phyloP scores from a whole-genome alignment of 2,329 filamentous ascomycete species.

The Alternaria incomplexa region DNA sequence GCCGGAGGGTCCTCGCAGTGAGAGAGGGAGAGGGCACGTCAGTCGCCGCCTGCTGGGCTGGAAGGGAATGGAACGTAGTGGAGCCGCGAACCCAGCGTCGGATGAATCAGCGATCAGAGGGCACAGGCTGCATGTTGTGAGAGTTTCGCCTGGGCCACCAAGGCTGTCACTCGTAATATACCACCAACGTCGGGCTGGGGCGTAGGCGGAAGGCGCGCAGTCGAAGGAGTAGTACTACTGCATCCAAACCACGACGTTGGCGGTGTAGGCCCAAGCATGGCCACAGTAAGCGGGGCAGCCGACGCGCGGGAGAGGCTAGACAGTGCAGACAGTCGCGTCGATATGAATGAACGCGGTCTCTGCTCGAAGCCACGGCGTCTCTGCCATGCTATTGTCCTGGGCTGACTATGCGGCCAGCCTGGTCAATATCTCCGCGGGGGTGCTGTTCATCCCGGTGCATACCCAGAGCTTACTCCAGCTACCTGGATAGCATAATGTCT shows the following conservation, averaged over 20 bases:
- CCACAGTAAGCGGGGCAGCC: constrained; percentile 13
- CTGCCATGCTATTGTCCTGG: neutral
- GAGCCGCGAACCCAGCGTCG: constrained; percentile 25
- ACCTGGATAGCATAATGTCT: constrained; percentile 13
- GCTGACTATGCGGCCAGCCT: neutral
- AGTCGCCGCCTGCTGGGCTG: constrained; percentile 15
- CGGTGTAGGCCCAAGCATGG: constrained; percentile 19
- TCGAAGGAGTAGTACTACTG: constrained; percentile 16
- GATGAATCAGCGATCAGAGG: constrained; percentile 28
- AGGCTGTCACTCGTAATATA: constrained; percentile 24
- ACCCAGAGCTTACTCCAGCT: constrained; percentile 8
- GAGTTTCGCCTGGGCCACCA: constrained; percentile 14
- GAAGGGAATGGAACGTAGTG: constrained; percentile 40
- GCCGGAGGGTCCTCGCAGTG: constrained; percentile 5
- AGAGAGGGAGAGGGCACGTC: constrained; percentile 1
- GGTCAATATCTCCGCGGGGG: neutral
- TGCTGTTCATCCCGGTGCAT: neutral
- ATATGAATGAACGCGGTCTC: neutral
- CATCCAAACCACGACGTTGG: constrained; percentile 22
- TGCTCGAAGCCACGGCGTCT: neutral
- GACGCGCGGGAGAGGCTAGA: neutral
- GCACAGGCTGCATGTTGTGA: constrained; percentile 24
- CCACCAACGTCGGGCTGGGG: constrained; percentile 27
- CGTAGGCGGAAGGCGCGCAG: constrained; percentile 21
- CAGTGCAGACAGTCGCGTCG: neutral